These are phyloP conservation scores for Cornus florida DNA, from an alignment of 148 eudicot species.

Conservation along the genomic window DNA sequence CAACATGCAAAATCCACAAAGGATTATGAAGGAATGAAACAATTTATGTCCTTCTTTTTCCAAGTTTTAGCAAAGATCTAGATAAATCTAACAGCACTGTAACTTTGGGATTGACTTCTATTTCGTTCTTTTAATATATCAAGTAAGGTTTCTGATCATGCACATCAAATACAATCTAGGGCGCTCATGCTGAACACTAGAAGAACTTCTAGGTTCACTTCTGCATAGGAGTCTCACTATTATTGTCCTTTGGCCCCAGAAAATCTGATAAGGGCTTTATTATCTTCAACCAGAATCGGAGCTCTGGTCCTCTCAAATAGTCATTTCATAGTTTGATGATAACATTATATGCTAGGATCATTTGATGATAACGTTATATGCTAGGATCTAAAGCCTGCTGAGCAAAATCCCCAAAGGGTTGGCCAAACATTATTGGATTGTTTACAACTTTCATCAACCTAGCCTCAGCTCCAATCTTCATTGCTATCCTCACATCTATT, in stretches of 20 bases:
- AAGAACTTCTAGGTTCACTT: background rate
- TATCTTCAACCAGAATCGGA: background rate
- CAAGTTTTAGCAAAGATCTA: background rate
- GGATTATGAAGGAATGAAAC: background rate
- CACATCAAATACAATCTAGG: background rate
- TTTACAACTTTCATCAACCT: no score
- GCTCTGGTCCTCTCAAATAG: background rate
- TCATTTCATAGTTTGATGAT: no score
- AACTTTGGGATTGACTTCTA: background rate
- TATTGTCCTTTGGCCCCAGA: background rate
- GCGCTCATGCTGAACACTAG: background rate
- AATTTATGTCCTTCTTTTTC: background rate
- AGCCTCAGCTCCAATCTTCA: no score
- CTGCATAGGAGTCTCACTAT: background rate
- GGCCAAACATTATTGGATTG: no score
- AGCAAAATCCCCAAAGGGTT: no score
- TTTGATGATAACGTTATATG: no score
- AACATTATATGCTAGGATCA: no score
- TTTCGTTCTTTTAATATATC: no score
- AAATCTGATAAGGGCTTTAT: background rate
- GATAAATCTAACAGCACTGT: background rate
- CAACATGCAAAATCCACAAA: background rate
- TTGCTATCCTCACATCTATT: no score
- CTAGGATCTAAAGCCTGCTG: no score
- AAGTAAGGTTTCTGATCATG: background rate